Base-by-base conservation (phyloP, 805 yeast species). In the Ogataea allantospora region DNA sequence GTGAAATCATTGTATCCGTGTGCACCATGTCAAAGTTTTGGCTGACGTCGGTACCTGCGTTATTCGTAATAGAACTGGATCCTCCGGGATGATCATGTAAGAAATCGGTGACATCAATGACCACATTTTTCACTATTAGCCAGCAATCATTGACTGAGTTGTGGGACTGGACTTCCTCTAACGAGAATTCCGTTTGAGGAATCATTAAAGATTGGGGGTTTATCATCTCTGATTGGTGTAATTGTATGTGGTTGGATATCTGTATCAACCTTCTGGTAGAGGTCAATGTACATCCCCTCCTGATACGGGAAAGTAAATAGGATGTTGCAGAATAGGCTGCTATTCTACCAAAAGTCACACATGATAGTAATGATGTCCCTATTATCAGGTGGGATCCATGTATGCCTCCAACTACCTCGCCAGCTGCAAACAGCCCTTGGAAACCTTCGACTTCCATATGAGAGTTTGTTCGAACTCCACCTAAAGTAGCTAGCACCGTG, bases 41-140 rank as follows among this genome's bases (percentile, higher is more conserved):
- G 16, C 82, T 77, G 46, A 83, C 83, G 58, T 85, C 91, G 42
- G 66, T 65, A 26, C 95, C 95, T 23, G 83, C 93, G 50, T 72
- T 68, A 47, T 81, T 88, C 22, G 72, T 56, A 35, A 85, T 70
- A 20, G 83, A 78, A 53, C 80, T 88, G 46, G 77, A 83, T 41
- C 95, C 95, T 59, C 95, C 95, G 20, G 83, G 83, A 57, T 77
- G 83, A 47, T 66, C 60, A 11, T 53, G 44, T 41, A 73, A 54
- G 45, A 75, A 75, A 10, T 63, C 46, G 0, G 78, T 68, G 30
- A 66, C 62, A 50, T 75, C 73, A 40, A 75, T 48, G 4, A 75
- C 78, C 2, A 71, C 75, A 44, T 73, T 69, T 49, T 75, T 74
- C 24, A 75, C 68, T 12, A 75, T 63, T 23, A 73, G 67, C 80